Percentiles rank a stretch among this genome's conserved stretches.
Evolutionary conservation across 2,329 filamentous ascomycete genomes (phyloP).

Genomic region (Monosporascus sp.): DNA sequence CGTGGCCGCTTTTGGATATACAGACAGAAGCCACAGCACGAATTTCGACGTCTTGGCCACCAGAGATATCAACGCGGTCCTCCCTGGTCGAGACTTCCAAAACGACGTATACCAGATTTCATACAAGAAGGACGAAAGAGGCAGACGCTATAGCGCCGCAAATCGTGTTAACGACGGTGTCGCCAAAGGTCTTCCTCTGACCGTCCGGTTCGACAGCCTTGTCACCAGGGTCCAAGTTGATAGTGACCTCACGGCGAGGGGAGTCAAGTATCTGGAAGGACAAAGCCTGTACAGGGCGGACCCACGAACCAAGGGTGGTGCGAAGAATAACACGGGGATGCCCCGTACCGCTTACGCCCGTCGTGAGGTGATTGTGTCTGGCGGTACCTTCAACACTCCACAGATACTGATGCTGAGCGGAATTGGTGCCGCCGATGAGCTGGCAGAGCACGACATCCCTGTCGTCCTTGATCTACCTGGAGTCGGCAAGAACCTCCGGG

Average conservation of each 20-base stretch:
- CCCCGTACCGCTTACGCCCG: constrained; percentile 1
- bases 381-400: constrained; percentile 27
- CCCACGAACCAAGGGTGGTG: background rate
- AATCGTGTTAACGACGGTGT: constrained; percentile 2
- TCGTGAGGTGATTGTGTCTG: constrained; percentile 44
- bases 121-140: constrained; percentile 4
- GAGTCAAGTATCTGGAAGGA: background rate
- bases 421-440: constrained; percentile 32
- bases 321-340: constrained; percentile 2
- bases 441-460: constrained; percentile 29
- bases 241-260: background rate
- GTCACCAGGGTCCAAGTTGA: constrained; percentile 11
- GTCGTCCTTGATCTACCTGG: constrained; percentile 48
- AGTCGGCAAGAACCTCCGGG: constrained; percentile 53
- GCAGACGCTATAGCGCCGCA: constrained; percentile 1
- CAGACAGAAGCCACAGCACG: background rate
- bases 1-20: constrained; percentile 2
- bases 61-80: constrained; percentile 1
- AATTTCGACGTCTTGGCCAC: constrained; percentile 2
- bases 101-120: constrained; percentile 5
- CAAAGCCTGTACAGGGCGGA: background rate
- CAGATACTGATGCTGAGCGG: constrained; percentile 48
- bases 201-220: constrained; percentile 17
- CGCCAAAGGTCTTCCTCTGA: constrained; percentile 1
- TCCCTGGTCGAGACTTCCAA: constrained; percentile 2